phyloP scores from a whole-genome alignment of 345 rosid species.

The Xanthoceras sorbifolium region DNA sequence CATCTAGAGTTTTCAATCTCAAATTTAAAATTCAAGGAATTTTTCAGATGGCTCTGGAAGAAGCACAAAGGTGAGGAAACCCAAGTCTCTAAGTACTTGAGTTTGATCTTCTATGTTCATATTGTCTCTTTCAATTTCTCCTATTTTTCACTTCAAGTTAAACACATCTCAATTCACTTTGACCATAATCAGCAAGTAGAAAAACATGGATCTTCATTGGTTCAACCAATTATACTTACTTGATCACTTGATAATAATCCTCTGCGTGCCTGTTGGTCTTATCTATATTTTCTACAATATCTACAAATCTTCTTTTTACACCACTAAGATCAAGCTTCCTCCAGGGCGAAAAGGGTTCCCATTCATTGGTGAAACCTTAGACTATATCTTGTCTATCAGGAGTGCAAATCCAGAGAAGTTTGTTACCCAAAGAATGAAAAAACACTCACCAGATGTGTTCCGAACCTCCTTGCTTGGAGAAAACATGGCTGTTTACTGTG shows the following conservation, averaged over 20 bases:
- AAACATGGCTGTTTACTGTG: slow-evolving; percentile 17
- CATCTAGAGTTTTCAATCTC: too few species aligned
- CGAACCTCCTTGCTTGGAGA: not conserved
- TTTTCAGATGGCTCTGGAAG: too few species aligned
- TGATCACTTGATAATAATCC: not conserved
- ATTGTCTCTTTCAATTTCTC: too few species aligned
- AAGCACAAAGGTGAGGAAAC: not conserved
- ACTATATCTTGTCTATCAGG: not conserved
- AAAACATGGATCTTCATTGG: not conserved
- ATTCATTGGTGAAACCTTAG: slow-evolving; percentile 14
- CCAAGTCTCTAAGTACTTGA: not conserved
- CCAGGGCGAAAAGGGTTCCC: slow-evolving; percentile 22
- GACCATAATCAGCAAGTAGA: not conserved
- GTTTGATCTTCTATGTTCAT: too few species aligned
- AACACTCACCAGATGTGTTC: slow-evolving; percentile 6
- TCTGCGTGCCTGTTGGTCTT: not conserved
- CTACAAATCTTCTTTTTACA: not conserved
- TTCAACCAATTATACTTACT: not conserved
- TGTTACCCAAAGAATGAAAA: not conserved
- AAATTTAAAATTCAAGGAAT: too few species aligned
- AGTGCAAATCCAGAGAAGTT: slow-evolving; percentile 16
- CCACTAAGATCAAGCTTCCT: not conserved
- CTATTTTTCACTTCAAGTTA: not conserved
- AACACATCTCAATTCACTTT: not conserved
- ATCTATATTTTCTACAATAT: not conserved